A percentile compares a stretch with the other conserved stretches of the same genome.
phyloP scores from a whole-genome alignment of 2,329 filamentous ascomycete species.

The Colletotrichum sp. region DNA sequence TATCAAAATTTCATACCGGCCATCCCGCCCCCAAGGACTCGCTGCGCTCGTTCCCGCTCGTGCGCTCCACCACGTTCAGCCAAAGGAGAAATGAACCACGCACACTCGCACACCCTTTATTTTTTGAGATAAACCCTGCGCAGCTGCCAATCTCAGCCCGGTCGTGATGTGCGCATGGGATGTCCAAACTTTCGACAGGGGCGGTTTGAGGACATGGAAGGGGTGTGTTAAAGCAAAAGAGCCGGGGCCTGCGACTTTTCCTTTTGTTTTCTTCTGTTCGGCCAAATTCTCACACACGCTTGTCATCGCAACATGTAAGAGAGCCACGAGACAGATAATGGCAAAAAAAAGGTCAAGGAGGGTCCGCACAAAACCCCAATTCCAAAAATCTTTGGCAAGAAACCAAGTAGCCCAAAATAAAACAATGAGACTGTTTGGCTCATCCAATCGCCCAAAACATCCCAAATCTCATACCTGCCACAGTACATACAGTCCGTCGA shows the following conservation, averaged over 20 bases:
- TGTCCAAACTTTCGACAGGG: background rate
- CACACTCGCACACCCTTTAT: background rate
- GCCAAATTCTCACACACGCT: background rate
- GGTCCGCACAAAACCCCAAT: background rate
- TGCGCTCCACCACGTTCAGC: background rate
- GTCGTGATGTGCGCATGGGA: constrained; percentile 7
- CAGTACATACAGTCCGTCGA: background rate
- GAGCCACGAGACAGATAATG: background rate
- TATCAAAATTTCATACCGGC: background rate
- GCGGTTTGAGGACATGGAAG: background rate
- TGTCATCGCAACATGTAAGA: background rate
- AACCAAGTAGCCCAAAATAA: background rate
- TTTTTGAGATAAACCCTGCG: background rate
- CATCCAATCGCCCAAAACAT: background rate
- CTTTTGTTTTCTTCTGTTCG: background rate
- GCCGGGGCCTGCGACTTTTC: background rate
- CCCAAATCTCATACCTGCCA: background rate
- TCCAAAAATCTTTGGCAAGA: background rate
- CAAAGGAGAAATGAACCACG: background rate
- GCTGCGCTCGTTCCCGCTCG: background rate
- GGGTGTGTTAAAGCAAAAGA: background rate
- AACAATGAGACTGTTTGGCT: background rate
- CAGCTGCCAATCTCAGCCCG: background rate
- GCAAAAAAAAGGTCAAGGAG: background rate
- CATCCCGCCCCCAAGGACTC: background rate